phyloP scores from a whole-genome alignment of 495 filamentous ascomycete genomes.

The Xylaria sp. region DNA sequence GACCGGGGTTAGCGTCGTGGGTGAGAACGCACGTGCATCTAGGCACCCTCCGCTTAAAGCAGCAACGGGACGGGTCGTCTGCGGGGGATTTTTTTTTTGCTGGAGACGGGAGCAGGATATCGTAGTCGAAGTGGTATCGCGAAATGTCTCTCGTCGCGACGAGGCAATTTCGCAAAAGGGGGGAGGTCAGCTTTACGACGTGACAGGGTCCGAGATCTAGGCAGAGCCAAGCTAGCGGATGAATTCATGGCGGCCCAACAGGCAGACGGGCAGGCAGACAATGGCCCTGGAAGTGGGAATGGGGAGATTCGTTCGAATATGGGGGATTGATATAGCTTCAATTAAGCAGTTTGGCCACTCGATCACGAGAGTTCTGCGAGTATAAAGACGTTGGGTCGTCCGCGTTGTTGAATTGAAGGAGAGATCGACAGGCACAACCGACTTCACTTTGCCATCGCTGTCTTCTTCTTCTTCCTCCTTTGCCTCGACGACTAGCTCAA shows the following conservation, averaged over 20 bases:
- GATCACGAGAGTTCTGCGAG: neutral
- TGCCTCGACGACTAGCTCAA: neutral
- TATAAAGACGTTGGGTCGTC: constrained; percentile 17
- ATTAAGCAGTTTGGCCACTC: neutral
- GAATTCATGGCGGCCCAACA: neutral
- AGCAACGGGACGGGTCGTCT: neutral
- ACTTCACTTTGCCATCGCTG: constrained; percentile 21
- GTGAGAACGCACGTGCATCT: neutral
- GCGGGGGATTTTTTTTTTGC: too few relatives aligned
- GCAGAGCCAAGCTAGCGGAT: constrained; percentile 3
- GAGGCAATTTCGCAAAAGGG: neutral
- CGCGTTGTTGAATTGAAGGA: constrained; percentile 3
- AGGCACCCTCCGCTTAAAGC: neutral
- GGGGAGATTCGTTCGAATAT: neutral
- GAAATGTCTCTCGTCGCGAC: neutral
- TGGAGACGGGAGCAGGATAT: neutral
- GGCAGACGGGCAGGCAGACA: constrained; percentile 23
- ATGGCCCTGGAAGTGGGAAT: neutral
- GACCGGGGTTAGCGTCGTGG: neutral
- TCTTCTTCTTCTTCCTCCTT: neutral
- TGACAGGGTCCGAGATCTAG: constrained; percentile 5
- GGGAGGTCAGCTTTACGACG: neutral
- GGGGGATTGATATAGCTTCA: constrained; percentile 2
- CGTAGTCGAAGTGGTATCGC: neutral
- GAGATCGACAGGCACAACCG: constrained; percentile 15